Percentiles rank a stretch among this genome's conserved stretches.
Evolutionary conservation across 192 early-diverging fungal genomes (phyloP).

Genomic region (Dispira simplex): DNA sequence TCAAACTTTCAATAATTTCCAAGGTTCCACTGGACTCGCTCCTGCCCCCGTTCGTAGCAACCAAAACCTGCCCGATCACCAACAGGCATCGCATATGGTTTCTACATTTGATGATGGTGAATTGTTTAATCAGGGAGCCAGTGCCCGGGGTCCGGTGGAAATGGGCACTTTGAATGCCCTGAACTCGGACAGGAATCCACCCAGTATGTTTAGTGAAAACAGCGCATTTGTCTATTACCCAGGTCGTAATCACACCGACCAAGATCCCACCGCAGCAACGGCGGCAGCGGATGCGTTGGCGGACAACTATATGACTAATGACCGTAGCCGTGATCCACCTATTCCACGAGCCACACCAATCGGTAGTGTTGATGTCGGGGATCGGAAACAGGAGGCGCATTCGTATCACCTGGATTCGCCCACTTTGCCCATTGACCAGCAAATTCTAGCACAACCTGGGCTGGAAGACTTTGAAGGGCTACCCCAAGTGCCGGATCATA

Average conservation of each 20-base stretch:
- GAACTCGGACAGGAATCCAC: too few relatives aligned
- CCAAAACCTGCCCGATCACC: not conserved
- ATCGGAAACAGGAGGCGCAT: not conserved
- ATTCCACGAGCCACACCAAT: too few relatives aligned
- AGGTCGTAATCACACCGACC: too few relatives aligned
- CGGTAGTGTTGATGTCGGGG: too few relatives aligned
- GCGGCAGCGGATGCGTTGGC: too few relatives aligned
- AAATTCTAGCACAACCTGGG: not conserved
- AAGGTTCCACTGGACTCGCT: not conserved
- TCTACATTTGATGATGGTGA: conserved; percentile 9
- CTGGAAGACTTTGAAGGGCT: not conserved
- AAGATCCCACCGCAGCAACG: too few relatives aligned
- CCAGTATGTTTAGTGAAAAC: too few relatives aligned
- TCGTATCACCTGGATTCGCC: conserved; percentile 10
- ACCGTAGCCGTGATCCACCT: too few relatives aligned
- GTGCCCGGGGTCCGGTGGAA: not conserved
- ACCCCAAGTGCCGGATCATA: conserved; percentile 4
- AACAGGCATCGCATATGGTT: not conserved
- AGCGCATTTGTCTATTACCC: too few relatives aligned
- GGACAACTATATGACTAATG: too few relatives aligned
- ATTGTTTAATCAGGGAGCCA: conserved; percentile 1
- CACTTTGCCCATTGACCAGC: conserved; percentile 8
- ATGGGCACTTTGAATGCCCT: too few relatives aligned
- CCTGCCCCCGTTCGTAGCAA: not conserved
- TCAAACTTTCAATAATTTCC: not conserved